Conservation (phyloP, 768 basidiomycete species). For the Lentinula aciculospora region DNA sequence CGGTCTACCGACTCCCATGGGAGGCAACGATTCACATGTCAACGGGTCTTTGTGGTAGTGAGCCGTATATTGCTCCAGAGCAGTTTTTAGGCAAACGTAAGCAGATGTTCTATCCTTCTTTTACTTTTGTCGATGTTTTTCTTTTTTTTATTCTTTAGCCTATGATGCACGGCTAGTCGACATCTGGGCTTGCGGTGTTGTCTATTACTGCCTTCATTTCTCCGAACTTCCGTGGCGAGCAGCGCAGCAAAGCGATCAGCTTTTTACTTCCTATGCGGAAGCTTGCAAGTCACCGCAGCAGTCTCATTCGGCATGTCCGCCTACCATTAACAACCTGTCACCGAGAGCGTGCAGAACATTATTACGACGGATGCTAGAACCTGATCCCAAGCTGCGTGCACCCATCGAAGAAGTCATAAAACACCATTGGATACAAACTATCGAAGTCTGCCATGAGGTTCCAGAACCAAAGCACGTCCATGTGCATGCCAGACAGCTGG, state of each 20-base stretch:
- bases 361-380: constrained; percentile 93
- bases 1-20: constrained; percentile 99
- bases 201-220: constrained; percentile 98
- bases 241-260: constrained; percentile 74
- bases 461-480: constrained; percentile 67
- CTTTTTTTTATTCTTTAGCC: constrained; percentile 49
- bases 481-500: constrained; percentile 57
- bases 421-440: constrained; percentile 72
- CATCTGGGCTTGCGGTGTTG: constrained; percentile 95
- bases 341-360: constrained; percentile 80
- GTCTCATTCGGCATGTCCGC: constrained; percentile 40
- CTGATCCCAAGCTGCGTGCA: constrained; percentile 73
- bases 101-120: constrained; percentile 30
- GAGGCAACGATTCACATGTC: constrained; percentile 96
- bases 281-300: constrained; percentile 46
- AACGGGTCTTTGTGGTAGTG: constrained; percentile 94
- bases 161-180: constrained; percentile 97
- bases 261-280: constrained; percentile 73
- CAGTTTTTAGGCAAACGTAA: constrained; percentile 96
- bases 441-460: constrained; percentile 77
- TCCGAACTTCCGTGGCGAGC: constrained; percentile 98
- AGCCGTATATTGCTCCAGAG: constrained; percentile 98
- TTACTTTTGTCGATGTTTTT: constrained; percentile 22
- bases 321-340: constrained; percentile 84
- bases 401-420: constrained; percentile 77